A percentile compares a stretch with the other conserved stretches of the same genome.
Evolutionary conservation across 192 early-diverging fungal species (phyloP).

Genomic region (Coemansia pectinata): DNA sequence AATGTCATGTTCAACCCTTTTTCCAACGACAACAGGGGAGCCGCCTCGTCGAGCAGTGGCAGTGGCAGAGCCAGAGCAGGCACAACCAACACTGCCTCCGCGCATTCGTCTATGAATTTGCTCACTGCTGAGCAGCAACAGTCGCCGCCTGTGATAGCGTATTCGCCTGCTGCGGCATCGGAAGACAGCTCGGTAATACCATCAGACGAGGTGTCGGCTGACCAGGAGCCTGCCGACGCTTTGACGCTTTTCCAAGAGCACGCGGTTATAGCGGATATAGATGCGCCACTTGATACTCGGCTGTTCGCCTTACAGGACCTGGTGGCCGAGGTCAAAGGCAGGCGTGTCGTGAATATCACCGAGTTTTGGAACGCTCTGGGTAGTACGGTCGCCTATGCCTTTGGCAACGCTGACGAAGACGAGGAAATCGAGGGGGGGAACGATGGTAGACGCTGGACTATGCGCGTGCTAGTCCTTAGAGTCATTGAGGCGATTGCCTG

Average conservation of each 20-base stretch:
- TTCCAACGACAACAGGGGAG: conserved; percentile 15
- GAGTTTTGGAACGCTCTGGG: conserved; percentile 31
- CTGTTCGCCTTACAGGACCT: conserved; percentile 26
- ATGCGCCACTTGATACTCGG: conserved; percentile 19
- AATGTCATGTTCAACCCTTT: conserved; percentile 47
- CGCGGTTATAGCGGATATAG: conserved; percentile 14
- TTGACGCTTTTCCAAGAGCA: conserved; percentile 20
- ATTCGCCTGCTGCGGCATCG: not conserved
- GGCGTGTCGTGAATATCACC: conserved; percentile 19
- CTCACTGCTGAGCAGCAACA: not conserved
- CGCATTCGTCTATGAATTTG: conserved; percentile 5
- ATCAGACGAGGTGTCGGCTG: conserved; percentile 3
- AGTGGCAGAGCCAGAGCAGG: not conserved
- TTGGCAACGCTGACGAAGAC: conserved; percentile 1
- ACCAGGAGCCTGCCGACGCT: conserved; percentile 21
- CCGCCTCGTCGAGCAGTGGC: conserved; percentile 3
- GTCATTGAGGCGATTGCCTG: conserved; percentile 30
- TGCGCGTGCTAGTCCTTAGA: conserved; percentile 28
- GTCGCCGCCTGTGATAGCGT: not conserved
- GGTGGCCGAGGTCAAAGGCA: conserved; percentile 16
- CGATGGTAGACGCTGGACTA: not conserved
- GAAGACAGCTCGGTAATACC: not conserved
- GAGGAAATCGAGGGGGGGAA: not conserved
- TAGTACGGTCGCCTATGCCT: conserved; percentile 34
- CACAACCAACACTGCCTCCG: not conserved